phyloP scores from a whole-genome alignment of 164 flowering plant species.

The Tetrastigma voinierianum region DNA sequence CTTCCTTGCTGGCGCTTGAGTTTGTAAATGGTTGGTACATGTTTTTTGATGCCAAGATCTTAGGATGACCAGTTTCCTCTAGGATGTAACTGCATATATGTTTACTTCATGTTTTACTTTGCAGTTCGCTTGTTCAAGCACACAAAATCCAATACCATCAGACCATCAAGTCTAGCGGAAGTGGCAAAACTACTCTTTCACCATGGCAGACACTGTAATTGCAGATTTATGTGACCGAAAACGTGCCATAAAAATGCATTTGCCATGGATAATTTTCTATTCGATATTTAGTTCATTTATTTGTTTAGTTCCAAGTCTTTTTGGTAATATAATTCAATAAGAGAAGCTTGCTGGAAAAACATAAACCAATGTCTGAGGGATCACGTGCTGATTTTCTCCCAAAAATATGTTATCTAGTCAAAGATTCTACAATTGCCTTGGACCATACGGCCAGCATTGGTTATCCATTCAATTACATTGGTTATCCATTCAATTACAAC shows the following conservation, averaged over 20 bases:
- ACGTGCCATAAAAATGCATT: not conserved
- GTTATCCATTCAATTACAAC: too few relatives aligned
- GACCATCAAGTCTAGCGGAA: conserved; percentile 75
- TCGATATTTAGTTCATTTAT: too few relatives aligned
- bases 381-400: not conserved
- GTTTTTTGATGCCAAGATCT: too few relatives aligned
- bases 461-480: too few relatives aligned
- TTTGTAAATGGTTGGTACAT: too few relatives aligned
- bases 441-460: too few relatives aligned
- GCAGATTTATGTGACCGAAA: not conserved
- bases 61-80: too few relatives aligned
- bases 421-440: not conserved
- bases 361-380: too few relatives aligned
- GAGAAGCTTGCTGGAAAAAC: not conserved
- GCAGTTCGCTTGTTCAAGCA: conserved; percentile 72
- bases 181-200: conserved; percentile 89
- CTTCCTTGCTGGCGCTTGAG: too few relatives aligned
- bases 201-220: conserved; percentile 45
- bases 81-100: too few relatives aligned
- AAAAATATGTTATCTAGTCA: not conserved
- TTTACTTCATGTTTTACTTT: conserved; percentile 5
- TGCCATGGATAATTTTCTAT: not conserved
- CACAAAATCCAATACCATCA: conserved; percentile 58
- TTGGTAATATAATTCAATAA: not conserved
- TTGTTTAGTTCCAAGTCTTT: not conserved